phyloP scores from a whole-genome alignment of 129 eudicot genomes.

The Lonicera japonica region DNA sequence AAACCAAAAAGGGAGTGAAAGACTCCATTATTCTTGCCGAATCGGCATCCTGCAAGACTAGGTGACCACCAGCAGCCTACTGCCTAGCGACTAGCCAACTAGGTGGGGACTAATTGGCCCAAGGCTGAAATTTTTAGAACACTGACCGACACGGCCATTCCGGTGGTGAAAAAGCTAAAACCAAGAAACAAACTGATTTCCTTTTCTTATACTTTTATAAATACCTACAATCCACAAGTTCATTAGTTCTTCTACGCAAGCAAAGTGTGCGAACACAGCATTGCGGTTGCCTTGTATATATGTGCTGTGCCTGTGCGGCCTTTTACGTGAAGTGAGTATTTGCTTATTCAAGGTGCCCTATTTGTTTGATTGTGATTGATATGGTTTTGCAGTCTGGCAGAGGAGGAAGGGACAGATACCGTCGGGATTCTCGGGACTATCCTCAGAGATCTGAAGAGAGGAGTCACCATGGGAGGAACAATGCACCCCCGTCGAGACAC shows the following conservation, averaged over 20 bases:
- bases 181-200: not conserved
- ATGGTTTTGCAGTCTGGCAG: slow-evolving; percentile 49
- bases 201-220: not conserved
- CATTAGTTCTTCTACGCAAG: too few relatives aligned
- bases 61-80: too few relatives aligned
- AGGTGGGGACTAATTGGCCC: too few relatives aligned
- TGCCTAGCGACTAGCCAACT: too few relatives aligned
- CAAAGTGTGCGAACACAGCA: too few relatives aligned
- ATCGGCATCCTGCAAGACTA: too few relatives aligned
- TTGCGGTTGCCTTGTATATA: too few relatives aligned
- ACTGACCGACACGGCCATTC: too few relatives aligned
- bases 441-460: slow-evolving; percentile 60
- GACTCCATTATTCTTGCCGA: too few relatives aligned
- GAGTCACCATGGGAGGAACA: slow-evolving; percentile 51
- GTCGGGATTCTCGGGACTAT: slow-evolving; percentile 61
- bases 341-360: not conserved
- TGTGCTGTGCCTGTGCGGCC: not conserved
- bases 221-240: not conserved
- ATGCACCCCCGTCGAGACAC: slow-evolving; percentile 82
- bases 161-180: too few relatives aligned
- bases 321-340: not conserved
- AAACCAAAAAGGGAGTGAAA: too few relatives aligned
- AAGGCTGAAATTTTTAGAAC: too few relatives aligned
- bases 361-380: not conserved
- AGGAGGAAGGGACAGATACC: slow-evolving; percentile 59